phyloP scores from a whole-genome alignment of 2,329 filamentous ascomycete genomes.

The Sporothrix humicola region DNA sequence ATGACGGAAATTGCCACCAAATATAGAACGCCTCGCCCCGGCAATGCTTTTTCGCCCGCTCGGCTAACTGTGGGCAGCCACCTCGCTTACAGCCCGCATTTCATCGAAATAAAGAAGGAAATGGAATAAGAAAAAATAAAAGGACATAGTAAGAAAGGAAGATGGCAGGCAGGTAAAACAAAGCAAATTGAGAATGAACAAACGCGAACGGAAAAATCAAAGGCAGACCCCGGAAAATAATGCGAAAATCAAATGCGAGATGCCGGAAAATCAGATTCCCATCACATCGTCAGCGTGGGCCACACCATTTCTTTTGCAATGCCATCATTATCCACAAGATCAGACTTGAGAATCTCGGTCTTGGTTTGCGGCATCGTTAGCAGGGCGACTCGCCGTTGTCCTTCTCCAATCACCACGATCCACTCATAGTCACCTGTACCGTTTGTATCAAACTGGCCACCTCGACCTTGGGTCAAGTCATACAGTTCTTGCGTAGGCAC shows the following conservation, averaged over 20 bases:
- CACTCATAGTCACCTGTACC: neutral
- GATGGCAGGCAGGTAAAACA: no score
- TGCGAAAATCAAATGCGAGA: no score
- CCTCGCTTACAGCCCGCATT: neutral
- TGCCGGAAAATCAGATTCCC: neutral
- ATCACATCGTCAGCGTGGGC: neutral
- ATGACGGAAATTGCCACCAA: constrained; percentile 22
- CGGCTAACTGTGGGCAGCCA: constrained; percentile 20
- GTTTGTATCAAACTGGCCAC: neutral
- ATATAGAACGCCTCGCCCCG: constrained; percentile 20
- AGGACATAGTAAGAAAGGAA: no score
- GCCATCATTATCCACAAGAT: neutral
- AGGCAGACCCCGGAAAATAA: no score
- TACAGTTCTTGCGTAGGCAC: neutral
- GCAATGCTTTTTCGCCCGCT: constrained; percentile 12
- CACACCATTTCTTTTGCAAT: neutral
- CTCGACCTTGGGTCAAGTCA: neutral
- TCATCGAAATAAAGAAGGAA: neutral
- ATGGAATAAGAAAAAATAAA: no score
- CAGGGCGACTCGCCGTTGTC: neutral
- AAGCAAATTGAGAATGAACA: no score
- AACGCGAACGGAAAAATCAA: no score
- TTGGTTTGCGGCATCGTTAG: neutral
- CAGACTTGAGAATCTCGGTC: neutral
- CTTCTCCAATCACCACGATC: neutral